Percentiles rank a stretch among this genome's conserved stretches.
phyloP scores from a whole-genome alignment of 768 basidiomycete species.

The Lactarius sanguifluus region DNA sequence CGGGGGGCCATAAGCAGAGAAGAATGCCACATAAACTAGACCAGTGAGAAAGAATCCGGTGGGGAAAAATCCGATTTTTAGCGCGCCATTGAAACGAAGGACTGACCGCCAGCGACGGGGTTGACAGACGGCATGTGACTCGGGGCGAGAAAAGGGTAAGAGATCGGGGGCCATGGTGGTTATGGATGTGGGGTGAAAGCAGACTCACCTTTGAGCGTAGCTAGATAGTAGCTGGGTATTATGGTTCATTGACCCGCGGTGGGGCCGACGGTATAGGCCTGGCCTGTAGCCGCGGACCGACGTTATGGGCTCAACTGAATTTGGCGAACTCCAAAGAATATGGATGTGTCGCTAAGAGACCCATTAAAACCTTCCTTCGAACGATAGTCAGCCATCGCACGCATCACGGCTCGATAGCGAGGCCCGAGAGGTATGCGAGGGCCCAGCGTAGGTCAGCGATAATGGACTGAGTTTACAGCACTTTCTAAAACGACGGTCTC shows the following conservation, averaged over 20 bases:
- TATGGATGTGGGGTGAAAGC: not conserved
- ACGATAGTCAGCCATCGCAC: too few species aligned
- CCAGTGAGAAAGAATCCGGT: constrained; percentile 11
- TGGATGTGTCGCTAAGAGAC: too few species aligned
- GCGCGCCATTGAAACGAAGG: not conserved
- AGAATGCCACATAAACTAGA: constrained; percentile 16
- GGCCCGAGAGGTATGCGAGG: too few species aligned
- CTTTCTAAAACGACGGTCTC: too few species aligned
- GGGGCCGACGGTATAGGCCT: too few species aligned
- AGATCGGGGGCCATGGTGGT: not conserved
- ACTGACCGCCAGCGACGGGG: constrained; percentile 8
- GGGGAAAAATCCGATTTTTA: constrained; percentile 6
- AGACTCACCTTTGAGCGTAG: not conserved
- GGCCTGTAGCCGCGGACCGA: too few species aligned
- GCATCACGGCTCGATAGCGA: too few species aligned
- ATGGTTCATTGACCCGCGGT: not conserved
- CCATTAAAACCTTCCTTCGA: too few species aligned
- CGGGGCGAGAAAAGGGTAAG: not conserved
- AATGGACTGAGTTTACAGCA: too few species aligned
- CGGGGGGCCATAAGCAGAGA: not conserved
- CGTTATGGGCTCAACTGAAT: too few species aligned
- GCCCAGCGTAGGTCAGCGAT: too few species aligned
- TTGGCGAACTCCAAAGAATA: too few species aligned
- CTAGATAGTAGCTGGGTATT: not conserved
- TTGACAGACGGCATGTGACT: not conserved